Base-by-base conservation (phyloP, 2,329 filamentous ascomycete species). In the Ophiocordyceps camponoti-saundersi region DNA sequence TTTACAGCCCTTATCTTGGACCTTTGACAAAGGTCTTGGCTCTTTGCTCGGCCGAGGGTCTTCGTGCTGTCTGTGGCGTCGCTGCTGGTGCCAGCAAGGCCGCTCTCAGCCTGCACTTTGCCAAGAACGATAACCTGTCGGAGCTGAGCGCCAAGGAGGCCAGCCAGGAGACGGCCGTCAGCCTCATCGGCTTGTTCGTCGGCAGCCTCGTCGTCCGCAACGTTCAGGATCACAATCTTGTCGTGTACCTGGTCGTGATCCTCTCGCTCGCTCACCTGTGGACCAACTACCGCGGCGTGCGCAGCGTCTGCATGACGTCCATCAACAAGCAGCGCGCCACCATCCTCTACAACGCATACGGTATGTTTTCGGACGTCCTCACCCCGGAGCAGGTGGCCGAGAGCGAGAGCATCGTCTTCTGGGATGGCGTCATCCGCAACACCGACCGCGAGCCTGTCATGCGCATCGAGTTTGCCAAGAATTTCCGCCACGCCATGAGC, bases 91-190 rank as follows among this genome's bases (percentile, higher is more conserved):
- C 86, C 47, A 84, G 85, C 52, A 96, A 96, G 63, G 90, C 90
- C 2, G 89, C 84, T 50, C 66, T 98, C 54, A 92, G 85, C 59
- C 84, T 86, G 12, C 92, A 98, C 64, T 96, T 98, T 68, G 88
- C 90, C 10, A 78, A 72, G 53, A 79, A 80, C 59, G 85, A 87
- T 36, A 96, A 95, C 61, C 66, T 96, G 42, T 90, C 86, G 2
- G 90, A 96, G 62, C 71, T 98, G 48, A 96, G 95, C 65, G 89
- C 90, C 48, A 80, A 95, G 73, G 90, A 96, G 60, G 88, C 88
- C 13, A 93, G 85, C 53, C 92, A 96, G 65, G 92, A 96, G 65
- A 96, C 90, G 0, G 79, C 95, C 20, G 85, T 98, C 48, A 90
- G 86, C 2, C 70, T 96, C 23, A 51, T 95, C 32, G 92, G 92